These are phyloP conservation scores for Lipomyces chichibuensis DNA, from an alignment of 805 yeast species.

Conservation along the genomic window DNA sequence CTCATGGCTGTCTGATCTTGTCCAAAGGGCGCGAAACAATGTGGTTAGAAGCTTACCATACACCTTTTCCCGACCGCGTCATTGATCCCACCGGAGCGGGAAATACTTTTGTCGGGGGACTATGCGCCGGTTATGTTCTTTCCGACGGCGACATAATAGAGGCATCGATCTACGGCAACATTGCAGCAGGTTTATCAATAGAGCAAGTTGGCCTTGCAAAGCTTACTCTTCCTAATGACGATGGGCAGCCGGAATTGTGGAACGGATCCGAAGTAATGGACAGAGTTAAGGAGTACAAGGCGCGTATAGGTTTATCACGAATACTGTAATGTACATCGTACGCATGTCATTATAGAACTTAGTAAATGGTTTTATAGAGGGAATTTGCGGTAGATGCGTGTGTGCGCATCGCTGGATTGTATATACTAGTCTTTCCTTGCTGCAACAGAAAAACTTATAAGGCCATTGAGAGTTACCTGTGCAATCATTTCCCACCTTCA, in stretches of 20 bases:
- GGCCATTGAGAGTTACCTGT: too few species aligned
- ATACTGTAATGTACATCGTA: neutral
- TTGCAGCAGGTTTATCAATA: conserved; percentile 80
- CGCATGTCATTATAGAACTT: neutral
- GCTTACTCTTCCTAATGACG: conserved; percentile 25
- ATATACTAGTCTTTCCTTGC: too few species aligned
- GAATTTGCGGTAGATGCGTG: too few species aligned
- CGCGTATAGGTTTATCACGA: conserved; percentile 10
- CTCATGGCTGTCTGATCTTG: conserved; percentile 62
- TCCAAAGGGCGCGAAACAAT: conserved; percentile 39
- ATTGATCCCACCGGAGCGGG: conserved; percentile 97
- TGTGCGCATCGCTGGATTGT: too few species aligned
- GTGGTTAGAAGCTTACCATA: conserved; percentile 79
- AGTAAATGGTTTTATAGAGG: neutral
- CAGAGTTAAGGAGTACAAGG: conserved; percentile 18
- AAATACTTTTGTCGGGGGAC: conserved; percentile 83
- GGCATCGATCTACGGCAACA: conserved; percentile 65
- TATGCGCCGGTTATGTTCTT: conserved; percentile 62
- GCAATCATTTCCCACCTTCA: too few species aligned
- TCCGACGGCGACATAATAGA: conserved; percentile 48
- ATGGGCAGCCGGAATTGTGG: conserved; percentile 53
- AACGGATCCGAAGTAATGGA: conserved; percentile 51
- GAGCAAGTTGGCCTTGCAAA: conserved; percentile 70
- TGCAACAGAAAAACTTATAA: too few species aligned
- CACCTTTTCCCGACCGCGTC: conserved; percentile 49